Percentiles rank a stretch among this genome's conserved stretches.
Conservation (phyloP, 2,329 filamentous ascomycete genomes). For the Ophioceras dolichostomum region DNA sequence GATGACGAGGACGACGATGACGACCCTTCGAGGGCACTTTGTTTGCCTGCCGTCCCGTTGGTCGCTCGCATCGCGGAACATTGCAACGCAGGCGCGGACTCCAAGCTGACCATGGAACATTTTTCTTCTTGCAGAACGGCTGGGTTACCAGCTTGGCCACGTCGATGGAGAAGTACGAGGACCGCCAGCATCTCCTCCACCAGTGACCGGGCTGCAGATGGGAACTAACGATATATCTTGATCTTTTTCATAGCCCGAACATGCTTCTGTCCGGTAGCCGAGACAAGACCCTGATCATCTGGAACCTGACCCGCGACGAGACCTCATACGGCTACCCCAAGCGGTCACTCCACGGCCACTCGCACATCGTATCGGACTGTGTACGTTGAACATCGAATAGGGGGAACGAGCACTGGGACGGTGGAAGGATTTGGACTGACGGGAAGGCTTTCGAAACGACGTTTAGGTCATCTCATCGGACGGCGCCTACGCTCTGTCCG, state of each 20-base stretch:
- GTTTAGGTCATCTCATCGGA: constrained; percentile 93
- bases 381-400: constrained; percentile 65
- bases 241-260: constrained; percentile 95
- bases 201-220: not conserved
- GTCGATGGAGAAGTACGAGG: constrained; percentile 93
- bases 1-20: too few relatives aligned
- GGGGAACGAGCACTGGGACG: constrained; percentile 1
- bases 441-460: constrained; percentile 10
- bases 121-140: constrained; percentile 52
- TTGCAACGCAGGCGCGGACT: too few relatives aligned
- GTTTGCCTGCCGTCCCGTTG: too few relatives aligned
- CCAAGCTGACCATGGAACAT: too few relatives aligned
- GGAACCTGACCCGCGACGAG: constrained; percentile 99
- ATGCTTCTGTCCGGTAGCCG: constrained; percentile 97
- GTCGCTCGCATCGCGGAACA: too few relatives aligned
- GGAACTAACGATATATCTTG: not conserved
- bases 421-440: constrained; percentile 11
- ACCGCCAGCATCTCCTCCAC: constrained; percentile 1
- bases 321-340: constrained; percentile 97
- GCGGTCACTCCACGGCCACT: constrained; percentile 96
- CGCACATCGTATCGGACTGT: constrained; percentile 99
- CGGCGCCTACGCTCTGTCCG: constrained; percentile 96
- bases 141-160: constrained; percentile 98
- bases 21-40: too few relatives aligned
- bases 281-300: constrained; percentile 99